A percentile compares a stretch with the other conserved stretches of the same genome.
These are phyloP conservation scores for Ampelomyces quisqualis DNA, from an alignment of 2,329 filamentous ascomycete genomes.

Conservation along the genomic window DNA sequence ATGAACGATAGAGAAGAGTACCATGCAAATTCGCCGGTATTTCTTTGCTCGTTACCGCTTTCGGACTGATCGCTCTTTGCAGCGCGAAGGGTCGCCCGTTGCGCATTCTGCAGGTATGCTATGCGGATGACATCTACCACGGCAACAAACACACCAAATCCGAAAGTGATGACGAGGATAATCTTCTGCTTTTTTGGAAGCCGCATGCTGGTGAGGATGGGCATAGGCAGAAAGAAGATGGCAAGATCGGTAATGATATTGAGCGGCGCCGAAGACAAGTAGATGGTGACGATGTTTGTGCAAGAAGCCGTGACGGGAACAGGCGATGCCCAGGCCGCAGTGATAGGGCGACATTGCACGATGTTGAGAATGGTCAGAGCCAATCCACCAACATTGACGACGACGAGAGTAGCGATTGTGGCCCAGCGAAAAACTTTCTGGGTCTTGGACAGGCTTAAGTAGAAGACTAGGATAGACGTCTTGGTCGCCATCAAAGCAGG, in stretches of 20 bases:
- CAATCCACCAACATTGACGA: conserved; percentile 76
- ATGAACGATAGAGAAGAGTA: conserved; percentile 83
- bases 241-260: conserved; percentile 91
- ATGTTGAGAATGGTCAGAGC: conserved; percentile 84
- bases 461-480: conserved; percentile 89
- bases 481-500: conserved; percentile 89
- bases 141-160: conserved; percentile 82
- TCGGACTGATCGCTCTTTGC: conserved; percentile 34
- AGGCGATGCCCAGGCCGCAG: conserved; percentile 64
- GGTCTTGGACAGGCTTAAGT: conserved; percentile 77
- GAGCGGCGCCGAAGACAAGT: conserved; percentile 76
- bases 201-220: conserved; percentile 75
- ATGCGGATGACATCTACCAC: conserved; percentile 87
- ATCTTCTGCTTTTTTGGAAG: conserved; percentile 83
- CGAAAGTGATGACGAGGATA: conserved; percentile 82
- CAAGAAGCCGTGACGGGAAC: conserved; percentile 53
- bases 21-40: conserved; percentile 58
- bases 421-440: conserved; percentile 74
- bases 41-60: conserved; percentile 38
- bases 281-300: conserved; percentile 63
- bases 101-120: conserved; percentile 80
- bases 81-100: conserved; percentile 49
- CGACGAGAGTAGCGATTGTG: conserved; percentile 74
- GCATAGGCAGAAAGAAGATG: conserved; percentile 83
- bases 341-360: conserved; percentile 77